Conservation (phyloP, 139 green algal species). For the Penium margaritaceum region DNA sequence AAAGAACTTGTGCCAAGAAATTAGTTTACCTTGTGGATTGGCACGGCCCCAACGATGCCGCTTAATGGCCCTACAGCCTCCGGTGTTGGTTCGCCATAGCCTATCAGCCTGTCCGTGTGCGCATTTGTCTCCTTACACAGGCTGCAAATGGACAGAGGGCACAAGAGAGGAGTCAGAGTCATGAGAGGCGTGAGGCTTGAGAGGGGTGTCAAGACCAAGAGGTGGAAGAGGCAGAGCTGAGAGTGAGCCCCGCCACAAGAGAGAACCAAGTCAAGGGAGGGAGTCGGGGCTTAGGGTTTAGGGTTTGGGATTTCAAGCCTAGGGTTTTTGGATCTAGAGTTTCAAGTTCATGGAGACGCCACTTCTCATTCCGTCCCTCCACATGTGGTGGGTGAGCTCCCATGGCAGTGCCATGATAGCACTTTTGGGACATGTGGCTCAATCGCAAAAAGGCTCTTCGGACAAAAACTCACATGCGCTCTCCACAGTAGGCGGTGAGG, state of each 20-base stretch:
- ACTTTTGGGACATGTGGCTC: too few species aligned
- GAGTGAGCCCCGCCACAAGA: background rate
- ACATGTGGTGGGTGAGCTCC: background rate
- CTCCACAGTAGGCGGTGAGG: slow-evolving; percentile 15
- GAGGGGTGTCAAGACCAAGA: background rate
- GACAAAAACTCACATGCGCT: slow-evolving; percentile 31
- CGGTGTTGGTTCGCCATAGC: slow-evolving; percentile 29
- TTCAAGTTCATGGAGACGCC: background rate
- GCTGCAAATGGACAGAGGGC: background rate
- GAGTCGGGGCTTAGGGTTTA: background rate
- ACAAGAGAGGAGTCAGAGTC: background rate
- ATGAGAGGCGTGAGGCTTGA: background rate
- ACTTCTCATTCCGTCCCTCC: background rate
- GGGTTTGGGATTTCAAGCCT: too few species aligned
- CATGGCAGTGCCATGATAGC: background rate
- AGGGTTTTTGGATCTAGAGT: background rate
- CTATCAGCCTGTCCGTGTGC: slow-evolving; percentile 27
- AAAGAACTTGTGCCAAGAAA: too few species aligned
- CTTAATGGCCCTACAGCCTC: slow-evolving; percentile 21
- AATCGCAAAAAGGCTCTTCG: too few species aligned
- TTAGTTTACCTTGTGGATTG: slow-evolving; percentile 31
- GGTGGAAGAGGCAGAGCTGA: background rate
- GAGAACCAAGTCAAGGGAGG: background rate
- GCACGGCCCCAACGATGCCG: slow-evolving; percentile 7
- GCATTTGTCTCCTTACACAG: slow-evolving; percentile 15